phyloP scores from a whole-genome alignment of 148 eudicot species.

The Dianthus caryophyllus region DNA sequence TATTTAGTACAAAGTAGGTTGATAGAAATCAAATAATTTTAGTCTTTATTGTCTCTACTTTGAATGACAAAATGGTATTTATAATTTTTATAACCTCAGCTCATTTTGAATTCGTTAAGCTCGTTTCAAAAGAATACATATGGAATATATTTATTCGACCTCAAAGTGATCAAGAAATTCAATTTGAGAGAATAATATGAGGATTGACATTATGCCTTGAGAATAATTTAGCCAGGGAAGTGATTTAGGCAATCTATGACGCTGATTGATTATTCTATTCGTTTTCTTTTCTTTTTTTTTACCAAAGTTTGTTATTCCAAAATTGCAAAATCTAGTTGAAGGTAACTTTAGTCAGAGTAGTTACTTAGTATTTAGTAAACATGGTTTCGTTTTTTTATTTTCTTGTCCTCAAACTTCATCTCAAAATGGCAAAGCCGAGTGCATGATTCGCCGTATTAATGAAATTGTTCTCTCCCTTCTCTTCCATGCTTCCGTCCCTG shows the following conservation, averaged over 20 bases:
- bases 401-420: conserved; percentile 5
- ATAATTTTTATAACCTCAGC: no score
- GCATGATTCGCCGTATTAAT: not conserved
- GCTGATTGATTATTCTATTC: conserved; percentile 26
- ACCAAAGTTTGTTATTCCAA: conserved; percentile 25
- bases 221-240: conserved; percentile 13
- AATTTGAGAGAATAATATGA: not conserved
- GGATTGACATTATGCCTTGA: conserved; percentile 8
- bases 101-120: no score
- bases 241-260: conserved; percentile 21
- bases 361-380: no score
- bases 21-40: no score
- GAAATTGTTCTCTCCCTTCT: not conserved
- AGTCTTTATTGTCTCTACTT: no score
- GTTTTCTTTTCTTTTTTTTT: conserved; percentile 20
- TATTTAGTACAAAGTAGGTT: no score
- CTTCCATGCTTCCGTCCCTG: not conserved
- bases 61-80: no score
- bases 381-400: not conserved
- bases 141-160: no score
- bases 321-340: conserved; percentile 23
- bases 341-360: conserved; percentile 25
- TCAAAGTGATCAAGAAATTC: not conserved
- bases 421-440: conserved; percentile 5
- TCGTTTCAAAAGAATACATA: no score